Evolutionary conservation across 169 alveolate genomes (phyloP), one percentile per base, ranked within the genome.

Genomic region (Neospora caninum): DNA sequence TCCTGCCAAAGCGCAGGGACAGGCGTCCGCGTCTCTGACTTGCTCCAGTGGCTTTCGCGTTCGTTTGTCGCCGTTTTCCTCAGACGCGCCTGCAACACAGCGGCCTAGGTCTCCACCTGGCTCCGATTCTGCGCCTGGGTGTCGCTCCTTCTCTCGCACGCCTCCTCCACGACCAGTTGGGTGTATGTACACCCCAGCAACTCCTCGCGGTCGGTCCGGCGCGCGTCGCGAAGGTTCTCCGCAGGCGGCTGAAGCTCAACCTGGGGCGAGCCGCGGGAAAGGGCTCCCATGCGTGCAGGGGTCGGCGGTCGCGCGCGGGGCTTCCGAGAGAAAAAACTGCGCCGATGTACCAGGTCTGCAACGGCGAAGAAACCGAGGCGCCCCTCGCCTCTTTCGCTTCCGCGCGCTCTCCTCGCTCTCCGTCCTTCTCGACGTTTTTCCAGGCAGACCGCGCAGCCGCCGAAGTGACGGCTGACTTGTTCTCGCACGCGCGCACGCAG

Each of bases 151-250:
- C 93, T n/a, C n/a, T 89, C 43, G 93, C 93, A n/a, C 67, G 88
- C 43, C 87, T 89, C 67, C 93, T 89, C 39, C 93, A 43, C 42
- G 82, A 89, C 41, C 88, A 89, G 54, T 69, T 89, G 20, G 82
- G 82, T 45, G 93, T 89, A 22, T 70, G 78, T 89, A 89, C 93
- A 42, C 93, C 93, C 29, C 87, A 89, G 73, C 93, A 89, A 73
- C 93, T 89, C 25, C 82, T 78, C 31, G 86, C 93, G 29, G 88
- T 89, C 67, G 54, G 87, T 20, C 88, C 86, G 70, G 73, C n/a
- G 88, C 42, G 82, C 67, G 87, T 89, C 25, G n/a, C 34, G 93
- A 69, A 78, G 69, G 45, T 69, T 43, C 73, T 89, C 25, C 53
- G 89, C 10, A 38, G 64, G 67, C 27, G 89, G 0, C 64, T 82